Conservation (phyloP, 2,329 filamentous ascomycete genomes). For the Xylariaceae sp. region DNA sequence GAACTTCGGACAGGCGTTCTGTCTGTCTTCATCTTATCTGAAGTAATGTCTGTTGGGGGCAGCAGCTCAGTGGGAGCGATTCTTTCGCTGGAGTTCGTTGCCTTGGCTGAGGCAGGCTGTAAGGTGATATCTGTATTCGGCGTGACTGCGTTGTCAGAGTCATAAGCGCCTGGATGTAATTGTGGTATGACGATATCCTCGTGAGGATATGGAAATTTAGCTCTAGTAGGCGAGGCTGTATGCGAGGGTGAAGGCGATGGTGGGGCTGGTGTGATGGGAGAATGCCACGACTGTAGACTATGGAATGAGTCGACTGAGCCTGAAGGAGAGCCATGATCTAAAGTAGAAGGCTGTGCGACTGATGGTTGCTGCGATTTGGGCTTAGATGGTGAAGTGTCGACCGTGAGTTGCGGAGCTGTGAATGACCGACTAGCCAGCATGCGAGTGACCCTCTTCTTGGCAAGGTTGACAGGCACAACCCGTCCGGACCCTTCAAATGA, state of each 20-base stretch:
- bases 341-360: constrained; percentile 16
- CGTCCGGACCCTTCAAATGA: constrained; percentile 26
- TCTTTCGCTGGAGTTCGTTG: constrained; percentile 10
- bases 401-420: constrained; percentile 35
- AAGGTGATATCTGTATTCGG: constrained; percentile 27
- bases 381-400: constrained; percentile 37
- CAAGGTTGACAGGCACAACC: constrained; percentile 22
- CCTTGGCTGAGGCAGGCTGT: constrained; percentile 24
- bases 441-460: constrained; percentile 24
- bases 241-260: constrained; percentile 41
- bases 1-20: too few species aligned
- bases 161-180: constrained; percentile 25
- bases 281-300: constrained; percentile 49
- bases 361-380: constrained; percentile 12
- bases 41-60: constrained; percentile 3
- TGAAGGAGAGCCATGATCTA: constrained; percentile 38
- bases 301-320: constrained; percentile 51
- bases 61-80: constrained; percentile 21
- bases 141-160: constrained; percentile 30
- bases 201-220: constrained; percentile 35
- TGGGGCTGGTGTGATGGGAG: constrained; percentile 38
- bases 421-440: constrained; percentile 31
- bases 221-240: constrained; percentile 28
- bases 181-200: constrained; percentile 35
- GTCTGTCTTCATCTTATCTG: too few species aligned